Conservation (phyloP, 305 asterid genomes). For the Caryopteris hybrid region DNA sequence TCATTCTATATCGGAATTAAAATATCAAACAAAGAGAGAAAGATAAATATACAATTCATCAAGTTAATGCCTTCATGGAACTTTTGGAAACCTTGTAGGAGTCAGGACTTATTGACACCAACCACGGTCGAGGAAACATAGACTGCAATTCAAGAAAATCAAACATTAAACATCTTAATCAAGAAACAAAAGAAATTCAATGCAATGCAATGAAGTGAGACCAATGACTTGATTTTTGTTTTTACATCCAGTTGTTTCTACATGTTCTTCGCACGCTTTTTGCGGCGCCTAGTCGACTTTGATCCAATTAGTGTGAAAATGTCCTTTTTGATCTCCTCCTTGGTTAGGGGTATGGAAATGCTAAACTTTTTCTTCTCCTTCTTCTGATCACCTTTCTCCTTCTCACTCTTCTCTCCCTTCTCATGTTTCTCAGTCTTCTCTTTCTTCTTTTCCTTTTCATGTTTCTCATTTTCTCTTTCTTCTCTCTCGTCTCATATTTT, state of each 20-base stretch:
- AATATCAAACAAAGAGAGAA: background rate
- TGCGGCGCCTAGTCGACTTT: slow-evolving; percentile 46
- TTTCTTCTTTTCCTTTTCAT: background rate
- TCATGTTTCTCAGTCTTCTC: background rate
- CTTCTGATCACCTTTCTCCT: slow-evolving; percentile 29
- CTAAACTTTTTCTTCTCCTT: slow-evolving; percentile 29
- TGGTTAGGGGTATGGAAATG: slow-evolving; percentile 30
- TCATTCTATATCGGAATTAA: background rate
- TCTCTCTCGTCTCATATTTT: background rate
- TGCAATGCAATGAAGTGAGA: background rate
- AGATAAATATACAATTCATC: background rate
- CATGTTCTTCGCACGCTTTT: slow-evolving; percentile 39
- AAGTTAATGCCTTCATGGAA: slow-evolving; percentile 36
- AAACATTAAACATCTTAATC: background rate
- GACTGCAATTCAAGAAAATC: slow-evolving; percentile 28
- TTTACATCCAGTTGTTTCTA: slow-evolving; percentile 62
- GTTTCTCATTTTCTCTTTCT: background rate
- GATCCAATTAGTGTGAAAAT: slow-evolving; percentile 39
- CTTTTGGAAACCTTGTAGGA: slow-evolving; percentile 53
- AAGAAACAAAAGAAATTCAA: background rate
- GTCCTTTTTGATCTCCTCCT: slow-evolving; percentile 69
- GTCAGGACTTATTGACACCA: slow-evolving; percentile 48
- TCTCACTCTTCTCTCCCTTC: slow-evolving; percentile 28
- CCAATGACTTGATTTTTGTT: background rate
- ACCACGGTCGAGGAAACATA: slow-evolving; percentile 60